A percentile compares a stretch with the other conserved stretches of the same genome.
These are phyloP conservation scores for Chlamydomonas sp. DNA, from an alignment of 139 green algal genomes.

Conservation along the genomic window DNA sequence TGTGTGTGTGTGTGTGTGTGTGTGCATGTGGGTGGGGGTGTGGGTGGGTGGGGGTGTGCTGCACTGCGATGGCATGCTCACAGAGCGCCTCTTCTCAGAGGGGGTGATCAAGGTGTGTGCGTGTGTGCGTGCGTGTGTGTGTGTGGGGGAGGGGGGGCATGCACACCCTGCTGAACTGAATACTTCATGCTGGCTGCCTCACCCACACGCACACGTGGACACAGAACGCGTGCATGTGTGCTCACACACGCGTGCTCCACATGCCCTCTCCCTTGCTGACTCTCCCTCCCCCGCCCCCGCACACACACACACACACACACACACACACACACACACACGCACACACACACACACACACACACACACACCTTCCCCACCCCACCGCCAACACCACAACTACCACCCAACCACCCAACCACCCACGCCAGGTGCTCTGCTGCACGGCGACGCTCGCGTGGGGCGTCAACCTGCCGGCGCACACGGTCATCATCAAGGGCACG, in stretches of 20 bases:
- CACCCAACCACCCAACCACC: not conserved
- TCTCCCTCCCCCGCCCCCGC: no score
- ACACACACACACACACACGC: not conserved
- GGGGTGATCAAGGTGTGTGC: slow-evolving; percentile 73
- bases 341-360: not conserved
- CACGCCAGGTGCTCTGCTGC: slow-evolving; percentile 70
- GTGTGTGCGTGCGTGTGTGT: slow-evolving; percentile 13
- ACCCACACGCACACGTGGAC: no score
- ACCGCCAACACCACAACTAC: no score
- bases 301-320: no score
- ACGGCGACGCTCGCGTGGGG: slow-evolving; percentile 97
- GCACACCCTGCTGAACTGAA: no score
- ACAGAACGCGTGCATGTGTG: no score
- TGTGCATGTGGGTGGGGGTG: no score
- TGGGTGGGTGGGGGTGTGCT: no score
- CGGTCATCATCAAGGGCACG: slow-evolving; percentile 97
- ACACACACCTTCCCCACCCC: not conserved
- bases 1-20: not conserved
- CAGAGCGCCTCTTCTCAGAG: slow-evolving; percentile 81
- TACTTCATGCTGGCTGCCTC: no score
- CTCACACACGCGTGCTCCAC: no score
- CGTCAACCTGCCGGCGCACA: slow-evolving; percentile 95
- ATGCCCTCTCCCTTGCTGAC: no score
- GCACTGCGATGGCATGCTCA: slow-evolving; percentile 79
- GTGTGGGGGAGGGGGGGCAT: slow-evolving; percentile 5